phyloP scores from a whole-genome alignment of 768 basidiomycete species.

The Psilocybe sp. region DNA sequence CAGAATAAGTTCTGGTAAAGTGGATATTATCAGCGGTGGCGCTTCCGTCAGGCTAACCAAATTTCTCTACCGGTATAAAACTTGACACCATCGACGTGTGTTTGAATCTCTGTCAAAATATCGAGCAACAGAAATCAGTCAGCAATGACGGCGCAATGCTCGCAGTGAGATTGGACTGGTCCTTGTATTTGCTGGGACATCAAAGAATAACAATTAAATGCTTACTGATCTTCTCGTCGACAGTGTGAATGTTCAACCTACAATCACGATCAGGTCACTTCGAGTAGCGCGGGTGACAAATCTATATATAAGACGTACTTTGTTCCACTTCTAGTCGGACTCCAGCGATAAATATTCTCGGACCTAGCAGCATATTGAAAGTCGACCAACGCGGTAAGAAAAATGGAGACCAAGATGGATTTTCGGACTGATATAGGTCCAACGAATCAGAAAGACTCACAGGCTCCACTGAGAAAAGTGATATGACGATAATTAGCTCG shows the following conservation, averaged over 20 bases:
- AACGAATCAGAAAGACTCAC: constrained; percentile 6
- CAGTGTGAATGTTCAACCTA: constrained; percentile 26
- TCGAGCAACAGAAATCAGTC: not conserved
- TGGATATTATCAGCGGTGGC: not conserved
- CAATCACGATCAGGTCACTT: not conserved
- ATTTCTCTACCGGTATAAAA: constrained; percentile 23
- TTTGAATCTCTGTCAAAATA: constrained; percentile 16
- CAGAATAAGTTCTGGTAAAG: constrained; percentile 1
- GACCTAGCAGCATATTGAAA: constrained; percentile 11
- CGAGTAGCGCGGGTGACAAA: not conserved
- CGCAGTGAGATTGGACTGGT: not conserved
- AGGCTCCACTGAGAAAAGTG: constrained; percentile 20
- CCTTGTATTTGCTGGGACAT: not conserved
- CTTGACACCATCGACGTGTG: constrained; percentile 25
- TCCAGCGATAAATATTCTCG: constrained; percentile 29
- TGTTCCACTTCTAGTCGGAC: constrained; percentile 22
- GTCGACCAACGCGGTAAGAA: not conserved
- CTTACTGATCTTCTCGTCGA: constrained; percentile 29
- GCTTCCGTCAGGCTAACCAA: too few species aligned
- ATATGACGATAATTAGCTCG: not conserved
- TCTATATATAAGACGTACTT: constrained; percentile 12
- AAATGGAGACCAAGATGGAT: not conserved
- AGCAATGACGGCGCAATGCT: not conserved
- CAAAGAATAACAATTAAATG: not conserved
- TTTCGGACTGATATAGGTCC: not conserved